Percentiles rank a stretch among this genome's conserved stretches.
These are phyloP conservation scores for Jatropha curcas DNA, from an alignment of 345 rosid species.

Conservation along the genomic window DNA sequence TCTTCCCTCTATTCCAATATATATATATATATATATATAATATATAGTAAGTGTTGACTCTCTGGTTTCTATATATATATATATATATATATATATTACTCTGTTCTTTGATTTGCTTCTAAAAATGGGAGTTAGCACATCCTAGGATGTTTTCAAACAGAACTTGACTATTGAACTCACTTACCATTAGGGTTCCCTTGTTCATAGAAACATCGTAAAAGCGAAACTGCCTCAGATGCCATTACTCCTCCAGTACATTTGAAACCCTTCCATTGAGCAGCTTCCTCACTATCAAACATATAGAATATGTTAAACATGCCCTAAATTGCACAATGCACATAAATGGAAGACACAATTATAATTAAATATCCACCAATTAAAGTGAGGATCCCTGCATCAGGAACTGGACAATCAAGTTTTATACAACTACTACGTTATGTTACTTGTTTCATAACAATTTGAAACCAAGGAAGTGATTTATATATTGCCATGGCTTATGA, in stretches of 20 bases:
- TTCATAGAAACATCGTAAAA: constrained; percentile 71
- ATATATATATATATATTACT: too few species aligned
- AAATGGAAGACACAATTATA: background rate
- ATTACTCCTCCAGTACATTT: constrained; percentile 65
- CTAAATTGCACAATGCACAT: constrained; percentile 9
- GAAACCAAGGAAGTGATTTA: background rate
- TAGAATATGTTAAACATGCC: background rate
- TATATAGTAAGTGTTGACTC: too few species aligned
- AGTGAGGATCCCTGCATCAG: background rate
- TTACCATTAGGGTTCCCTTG: constrained; percentile 90
- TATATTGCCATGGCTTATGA: background rate
- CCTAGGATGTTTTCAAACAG: background rate
- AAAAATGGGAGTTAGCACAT: background rate
- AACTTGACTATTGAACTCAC: background rate
- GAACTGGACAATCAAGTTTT: background rate
- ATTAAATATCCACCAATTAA: background rate
- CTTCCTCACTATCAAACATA: constrained; percentile 31
- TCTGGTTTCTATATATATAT: too few species aligned
- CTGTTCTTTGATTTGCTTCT: too few species aligned
- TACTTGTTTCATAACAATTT: background rate
- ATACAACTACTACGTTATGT: background rate
- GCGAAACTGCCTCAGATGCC: constrained; percentile 74
- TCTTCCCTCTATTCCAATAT: too few species aligned
- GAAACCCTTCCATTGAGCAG: constrained; percentile 41
- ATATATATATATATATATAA: too few species aligned